Base-by-base conservation (phyloP, 495 filamentous ascomycete genomes). In the Penicillium waksmanii region DNA sequence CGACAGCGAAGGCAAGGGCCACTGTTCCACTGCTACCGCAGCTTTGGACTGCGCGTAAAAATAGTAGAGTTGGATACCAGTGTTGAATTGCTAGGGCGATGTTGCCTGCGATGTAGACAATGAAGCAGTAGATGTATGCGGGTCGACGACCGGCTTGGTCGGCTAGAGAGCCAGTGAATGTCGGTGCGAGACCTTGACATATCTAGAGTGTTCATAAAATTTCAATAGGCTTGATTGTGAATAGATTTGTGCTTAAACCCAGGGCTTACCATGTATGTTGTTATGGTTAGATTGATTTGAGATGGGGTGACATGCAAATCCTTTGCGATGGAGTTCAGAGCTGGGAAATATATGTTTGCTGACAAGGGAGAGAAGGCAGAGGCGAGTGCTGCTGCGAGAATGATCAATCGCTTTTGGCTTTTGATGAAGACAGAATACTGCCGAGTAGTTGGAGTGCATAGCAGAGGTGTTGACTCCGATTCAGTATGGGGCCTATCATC, bases 211-310 rank as follows among this genome's bases (percentile, higher is more conserved):
- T 36, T 50, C 11, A 1, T 27, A 15, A 1, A 50, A 21, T 50
- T 23, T 31, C 1, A 7, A 2, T 31, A 31, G 1, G 1, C 6
- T 31, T 31, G 27, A 31, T 8, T 8, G 8, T 31, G 27, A 31
- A 31, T 31, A 5, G 8, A 7, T 6, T 31, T 31, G 27, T 31
- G 27, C 5, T 31, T 31, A 31, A 31, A 2, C 4, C 23, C 47
- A 55, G 18, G 15, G 34, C 61, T 25, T 65, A 82, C 77, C 66
- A 82, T 73, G 56, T 81, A 85, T 3, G 76, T 68, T 0, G 79
- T 85, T n/a, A 84, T 62, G 0, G 80, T 83, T 12, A 85, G 62
- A 47, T 83, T 82, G 49, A 84, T 82, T 44, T 72, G 49, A 10
- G 70, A 62, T 2, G 61, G 56, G 12, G 71, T 77, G 12, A 80